A percentile compares a stretch with the other conserved stretches of the same genome.
Evolutionary conservation across 2,329 filamentous ascomycete genomes (phyloP).

Genomic region (Nakataea oryzae): DNA sequence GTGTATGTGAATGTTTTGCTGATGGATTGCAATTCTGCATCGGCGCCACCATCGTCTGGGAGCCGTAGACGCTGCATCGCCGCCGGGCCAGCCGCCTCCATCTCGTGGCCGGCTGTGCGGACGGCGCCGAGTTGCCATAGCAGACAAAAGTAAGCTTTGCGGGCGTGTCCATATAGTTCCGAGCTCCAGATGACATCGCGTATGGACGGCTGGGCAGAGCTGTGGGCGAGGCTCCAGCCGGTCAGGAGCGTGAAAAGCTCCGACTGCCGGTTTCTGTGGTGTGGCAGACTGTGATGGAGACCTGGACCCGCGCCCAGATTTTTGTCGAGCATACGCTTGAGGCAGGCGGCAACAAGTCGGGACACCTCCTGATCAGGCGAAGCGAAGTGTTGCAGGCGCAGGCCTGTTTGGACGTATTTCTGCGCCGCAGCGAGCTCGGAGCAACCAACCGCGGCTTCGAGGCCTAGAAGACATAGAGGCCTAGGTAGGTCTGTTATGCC

Average conservation of each 20-base stretch:
- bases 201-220: neutral
- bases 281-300: neutral
- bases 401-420: constrained; percentile 8
- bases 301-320: neutral
- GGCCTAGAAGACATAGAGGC: constrained; percentile 9
- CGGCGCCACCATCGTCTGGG: neutral
- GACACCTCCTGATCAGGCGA: neutral
- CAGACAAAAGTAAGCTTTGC: neutral
- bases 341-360: neutral
- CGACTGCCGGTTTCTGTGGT: neutral
- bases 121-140: neutral
- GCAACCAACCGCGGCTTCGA: constrained; percentile 7
- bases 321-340: neutral
- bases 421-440: constrained; percentile 8
- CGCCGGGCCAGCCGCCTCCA: neutral
- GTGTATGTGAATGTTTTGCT: neutral
- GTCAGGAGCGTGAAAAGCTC: neutral
- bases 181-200: neutral
- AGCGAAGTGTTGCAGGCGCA: neutral
- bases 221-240: neutral
- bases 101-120: neutral
- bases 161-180: neutral
- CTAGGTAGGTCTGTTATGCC: constrained; percentile 4
- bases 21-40: neutral
- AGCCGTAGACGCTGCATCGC: neutral